phyloP scores from a whole-genome alignment of 2,329 filamentous ascomycete genomes.

The Cercospora zeina region DNA sequence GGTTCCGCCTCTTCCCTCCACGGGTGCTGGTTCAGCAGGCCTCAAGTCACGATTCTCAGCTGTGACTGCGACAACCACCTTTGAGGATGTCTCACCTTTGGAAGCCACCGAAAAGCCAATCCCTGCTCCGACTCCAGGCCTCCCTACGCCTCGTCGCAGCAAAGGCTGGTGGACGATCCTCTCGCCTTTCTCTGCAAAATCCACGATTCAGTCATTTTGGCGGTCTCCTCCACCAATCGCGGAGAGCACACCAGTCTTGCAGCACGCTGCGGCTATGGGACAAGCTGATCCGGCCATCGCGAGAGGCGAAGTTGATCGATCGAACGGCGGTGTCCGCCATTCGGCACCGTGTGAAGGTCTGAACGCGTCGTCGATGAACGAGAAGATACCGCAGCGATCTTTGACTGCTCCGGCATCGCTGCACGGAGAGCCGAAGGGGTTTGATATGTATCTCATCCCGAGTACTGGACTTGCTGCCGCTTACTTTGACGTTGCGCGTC shows the following conservation, averaged over 20 bases:
- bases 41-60: constrained; percentile 21
- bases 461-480: constrained; percentile 39
- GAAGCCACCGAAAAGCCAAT: not conserved
- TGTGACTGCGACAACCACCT: constrained; percentile 43
- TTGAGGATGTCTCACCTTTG: constrained; percentile 39
- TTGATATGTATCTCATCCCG: constrained; percentile 39
- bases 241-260: constrained; percentile 28
- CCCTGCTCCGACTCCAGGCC: constrained; percentile 23
- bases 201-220: constrained; percentile 31
- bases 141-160: constrained; percentile 59
- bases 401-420: constrained; percentile 36
- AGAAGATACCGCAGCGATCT: constrained; percentile 29
- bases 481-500: constrained; percentile 37
- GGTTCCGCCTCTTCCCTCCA: constrained; percentile 58
- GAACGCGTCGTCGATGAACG: not conserved
- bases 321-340: constrained; percentile 28
- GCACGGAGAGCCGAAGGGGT: constrained; percentile 16
- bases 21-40: constrained; percentile 1
- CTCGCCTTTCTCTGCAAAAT: constrained; percentile 60
- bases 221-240: constrained; percentile 28
- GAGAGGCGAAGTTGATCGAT: constrained; percentile 2
- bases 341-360: constrained; percentile 28
- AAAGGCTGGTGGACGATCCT: constrained; percentile 78
- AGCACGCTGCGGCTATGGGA: constrained; percentile 33
- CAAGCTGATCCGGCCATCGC: constrained; percentile 21